phyloP scores from a whole-genome alignment of 768 basidiomycete genomes.

The Kwoniella shandongensis region DNA sequence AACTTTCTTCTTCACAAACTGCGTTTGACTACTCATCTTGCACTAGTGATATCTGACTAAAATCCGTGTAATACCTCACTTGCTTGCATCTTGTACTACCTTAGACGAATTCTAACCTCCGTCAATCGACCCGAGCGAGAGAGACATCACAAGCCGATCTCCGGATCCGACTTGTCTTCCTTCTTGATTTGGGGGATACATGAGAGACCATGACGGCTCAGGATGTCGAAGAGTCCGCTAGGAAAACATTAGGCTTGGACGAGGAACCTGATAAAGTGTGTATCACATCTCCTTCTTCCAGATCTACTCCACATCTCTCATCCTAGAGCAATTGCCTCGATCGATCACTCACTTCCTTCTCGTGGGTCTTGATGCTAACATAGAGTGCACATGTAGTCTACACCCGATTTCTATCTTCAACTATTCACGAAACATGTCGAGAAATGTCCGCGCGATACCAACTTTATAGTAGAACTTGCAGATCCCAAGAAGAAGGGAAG shows the following conservation, averaged over 20 bases:
- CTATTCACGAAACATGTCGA: not conserved
- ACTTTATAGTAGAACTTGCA: constrained; percentile 41
- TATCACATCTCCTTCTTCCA: constrained; percentile 1
- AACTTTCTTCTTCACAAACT: too few species aligned
- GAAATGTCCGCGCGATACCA: constrained; percentile 11
- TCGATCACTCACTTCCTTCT: not conserved
- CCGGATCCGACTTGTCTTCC: too few species aligned
- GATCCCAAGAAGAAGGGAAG: constrained; percentile 12
- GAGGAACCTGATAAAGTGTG: constrained; percentile 27
- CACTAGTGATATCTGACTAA: too few species aligned
- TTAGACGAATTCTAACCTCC: too few species aligned
- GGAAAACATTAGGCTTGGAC: constrained; percentile 28
- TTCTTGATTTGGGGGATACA: too few species aligned
- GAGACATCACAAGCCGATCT: too few species aligned
- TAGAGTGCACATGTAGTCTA: not conserved
- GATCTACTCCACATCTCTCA: not conserved
- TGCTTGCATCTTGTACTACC: too few species aligned
- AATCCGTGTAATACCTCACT: too few species aligned
- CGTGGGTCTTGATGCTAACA: not conserved
- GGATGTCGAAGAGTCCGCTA: constrained; percentile 53
- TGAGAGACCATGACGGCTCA: not conserved
- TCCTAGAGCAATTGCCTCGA: too few species aligned
- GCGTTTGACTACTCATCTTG: too few species aligned
- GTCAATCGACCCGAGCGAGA: too few species aligned
- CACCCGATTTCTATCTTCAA: constrained; percentile 6